Evolutionary conservation across 2,329 filamentous ascomycete species (phyloP), one percentile per base, ranked within the genome.

Genomic region (Colletotrichum noveboracense): DNA sequence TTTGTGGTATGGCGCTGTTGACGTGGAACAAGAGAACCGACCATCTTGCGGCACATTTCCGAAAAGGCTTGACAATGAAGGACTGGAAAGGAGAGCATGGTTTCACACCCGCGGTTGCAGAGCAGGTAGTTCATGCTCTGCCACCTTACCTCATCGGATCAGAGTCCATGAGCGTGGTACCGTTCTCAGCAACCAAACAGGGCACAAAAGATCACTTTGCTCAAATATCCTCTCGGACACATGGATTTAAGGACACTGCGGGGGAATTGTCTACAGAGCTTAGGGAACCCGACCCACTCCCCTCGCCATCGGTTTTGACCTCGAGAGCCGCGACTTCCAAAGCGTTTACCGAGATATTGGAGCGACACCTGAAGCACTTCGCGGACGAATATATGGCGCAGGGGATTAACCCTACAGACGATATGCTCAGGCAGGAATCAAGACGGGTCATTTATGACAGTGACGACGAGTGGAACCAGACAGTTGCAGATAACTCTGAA

Each of bases 1-100:
- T 83, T 48, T 84, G 82, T 36, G 77, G 77, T 14, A 61, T 76
- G 8, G 55, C 62, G 1, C 76, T 83, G 64, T 38, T 73, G 13
- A 78, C 79, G 1, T 84, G 82, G 82, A 68, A 76, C 21, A 78
- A 79, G 12, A 80, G 82, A 1, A 64, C 78, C 2, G 81, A 83
- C 36, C 82, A 83, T 48, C 67, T 83, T 2, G 78, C 81, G 0
- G 75, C 75, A 1, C 81, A 83, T n/a, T 83, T 83, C 24, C 76
- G 76, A 1, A 75, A 79, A 6, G 82, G 82, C 1, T 68, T 71
- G 14, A 81, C 78, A 3, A 83, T 83, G 79, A 76, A 78, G 6
- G 76, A 81, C 21, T 83, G 81, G 81, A 78, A 80, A 7, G 80
- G 80, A 3, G 79, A 80, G 4, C 79, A 81, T 24, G 78, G 80